These are phyloP conservation scores for Neurospora sp. DNA, from an alignment of 495 filamentous ascomycete genomes.

Conservation along the genomic window DNA sequence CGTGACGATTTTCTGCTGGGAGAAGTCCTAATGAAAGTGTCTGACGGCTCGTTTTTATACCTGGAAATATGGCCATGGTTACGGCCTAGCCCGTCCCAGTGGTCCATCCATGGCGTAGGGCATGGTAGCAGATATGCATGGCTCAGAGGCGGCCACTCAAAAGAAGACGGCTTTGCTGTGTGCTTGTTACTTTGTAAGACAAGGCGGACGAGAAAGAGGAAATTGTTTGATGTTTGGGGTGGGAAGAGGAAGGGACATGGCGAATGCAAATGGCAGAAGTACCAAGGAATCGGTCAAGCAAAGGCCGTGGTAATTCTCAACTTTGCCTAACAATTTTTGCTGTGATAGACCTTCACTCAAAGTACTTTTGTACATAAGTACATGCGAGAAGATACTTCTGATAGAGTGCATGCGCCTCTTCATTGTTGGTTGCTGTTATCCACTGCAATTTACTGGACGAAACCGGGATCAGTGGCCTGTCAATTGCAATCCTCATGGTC, in stretches of 20 bases:
- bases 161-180: background rate
- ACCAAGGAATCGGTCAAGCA: background rate
- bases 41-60: background rate
- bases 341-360: background rate
- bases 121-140: no score
- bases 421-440: background rate
- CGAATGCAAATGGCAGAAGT: background rate
- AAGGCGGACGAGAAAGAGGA: no score
- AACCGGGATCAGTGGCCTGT: background rate
- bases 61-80: background rate
- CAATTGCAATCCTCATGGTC: background rate
- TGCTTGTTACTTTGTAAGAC: background rate
- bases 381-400: background rate
- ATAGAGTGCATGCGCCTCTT: background rate
- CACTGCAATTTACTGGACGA: background rate
- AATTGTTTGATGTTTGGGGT: no score
- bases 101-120: background rate
- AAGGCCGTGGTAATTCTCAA: background rate
- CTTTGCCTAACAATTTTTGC: background rate
- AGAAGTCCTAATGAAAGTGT: background rate
- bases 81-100: background rate
- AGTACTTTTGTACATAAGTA: background rate
- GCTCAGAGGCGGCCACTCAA: background rate
- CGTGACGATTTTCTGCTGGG: background rate
- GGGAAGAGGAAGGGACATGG: background rate